phyloP scores from a whole-genome alignment of 208 protist genomes.

The Acanthamoeba rhysodes region DNA sequence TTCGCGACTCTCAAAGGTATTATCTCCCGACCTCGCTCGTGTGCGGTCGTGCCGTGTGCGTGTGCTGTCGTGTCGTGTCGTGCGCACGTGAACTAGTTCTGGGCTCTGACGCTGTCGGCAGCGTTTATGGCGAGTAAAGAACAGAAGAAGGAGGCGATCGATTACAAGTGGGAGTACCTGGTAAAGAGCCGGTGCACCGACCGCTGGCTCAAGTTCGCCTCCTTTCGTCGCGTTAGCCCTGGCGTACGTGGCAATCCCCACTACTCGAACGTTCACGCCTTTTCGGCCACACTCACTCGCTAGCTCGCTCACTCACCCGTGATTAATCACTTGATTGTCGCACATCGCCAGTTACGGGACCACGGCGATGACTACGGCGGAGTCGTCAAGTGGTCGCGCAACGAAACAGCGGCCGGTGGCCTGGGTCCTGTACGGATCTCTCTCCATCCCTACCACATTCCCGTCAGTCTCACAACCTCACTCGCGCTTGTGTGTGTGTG shows the following conservation, averaged over 20 bases:
- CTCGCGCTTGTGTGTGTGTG: not conserved
- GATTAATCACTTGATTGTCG: not conserved
- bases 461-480: not conserved
- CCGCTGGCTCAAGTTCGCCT: constrained; percentile 58
- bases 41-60: not conserved
- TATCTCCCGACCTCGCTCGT: not conserved
- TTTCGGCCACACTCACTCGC: too few species aligned
- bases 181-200: not conserved
- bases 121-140: not conserved
- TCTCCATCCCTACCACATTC: not conserved
- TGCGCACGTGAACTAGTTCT: too few species aligned
- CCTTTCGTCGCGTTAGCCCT: constrained; percentile 9
- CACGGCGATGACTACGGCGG: constrained; percentile 37
- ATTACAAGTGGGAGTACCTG: constrained; percentile 66
- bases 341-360: not conserved
- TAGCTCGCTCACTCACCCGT: not conserved
- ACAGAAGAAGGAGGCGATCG: not conserved
- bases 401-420: not conserved
- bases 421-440: not conserved
- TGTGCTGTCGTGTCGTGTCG: not conserved
- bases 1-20: constrained; percentile 3
- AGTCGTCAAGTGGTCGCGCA: constrained; percentile 38
- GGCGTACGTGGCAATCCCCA: not conserved
- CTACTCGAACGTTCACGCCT: not conserved
- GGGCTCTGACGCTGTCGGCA: not conserved